These are phyloP conservation scores for Flaveria robusta DNA, from an alignment of 129 eudicot species.

Conservation along the genomic window DNA sequence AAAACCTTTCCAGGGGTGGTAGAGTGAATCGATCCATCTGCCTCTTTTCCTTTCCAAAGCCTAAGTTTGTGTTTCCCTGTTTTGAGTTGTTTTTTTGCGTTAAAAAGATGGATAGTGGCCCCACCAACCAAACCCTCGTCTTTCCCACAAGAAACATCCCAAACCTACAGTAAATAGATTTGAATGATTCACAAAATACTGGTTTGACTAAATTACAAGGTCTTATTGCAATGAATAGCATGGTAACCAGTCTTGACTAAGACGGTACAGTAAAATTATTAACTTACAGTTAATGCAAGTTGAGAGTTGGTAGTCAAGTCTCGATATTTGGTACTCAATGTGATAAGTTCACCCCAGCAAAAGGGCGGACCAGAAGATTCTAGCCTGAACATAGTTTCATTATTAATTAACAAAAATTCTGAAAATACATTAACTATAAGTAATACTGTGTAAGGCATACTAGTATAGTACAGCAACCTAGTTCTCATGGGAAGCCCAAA, in stretches of 20 bases:
- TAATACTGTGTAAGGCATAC: not conserved
- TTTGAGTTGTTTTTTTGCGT: conserved; percentile 83
- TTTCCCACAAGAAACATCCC: conserved; percentile 95
- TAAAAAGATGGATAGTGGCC: conserved; percentile 92
- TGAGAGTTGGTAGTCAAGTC: conserved; percentile 93
- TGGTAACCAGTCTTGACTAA: conserved; percentile 10
- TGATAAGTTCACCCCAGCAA: conserved; percentile 93
- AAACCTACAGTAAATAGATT: conserved; percentile 54
- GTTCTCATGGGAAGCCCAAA: conserved; percentile 99
- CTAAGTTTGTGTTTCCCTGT: conserved; percentile 97
- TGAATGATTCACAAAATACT: conserved; percentile 8
- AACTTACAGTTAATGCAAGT: conserved; percentile 71
- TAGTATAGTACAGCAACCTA: conserved; percentile 42
- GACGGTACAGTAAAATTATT: not conserved
- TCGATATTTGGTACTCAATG: conserved; percentile 89
- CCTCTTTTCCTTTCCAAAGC: conserved; percentile 93
- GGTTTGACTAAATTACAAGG: conserved; percentile 19
- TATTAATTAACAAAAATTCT: not conserved
- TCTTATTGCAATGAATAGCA: not conserved
- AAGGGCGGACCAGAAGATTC: conserved; percentile 79
- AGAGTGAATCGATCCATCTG: conserved; percentile 87
- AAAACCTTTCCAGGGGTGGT: conserved; percentile 95
- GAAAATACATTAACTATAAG: not conserved
- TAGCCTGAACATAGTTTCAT: conserved; percentile 52
- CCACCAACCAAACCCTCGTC: conserved; percentile 90